phyloP scores from a whole-genome alignment of 2,329 filamentous ascomycete genomes.

The Aspergillus sp. region DNA sequence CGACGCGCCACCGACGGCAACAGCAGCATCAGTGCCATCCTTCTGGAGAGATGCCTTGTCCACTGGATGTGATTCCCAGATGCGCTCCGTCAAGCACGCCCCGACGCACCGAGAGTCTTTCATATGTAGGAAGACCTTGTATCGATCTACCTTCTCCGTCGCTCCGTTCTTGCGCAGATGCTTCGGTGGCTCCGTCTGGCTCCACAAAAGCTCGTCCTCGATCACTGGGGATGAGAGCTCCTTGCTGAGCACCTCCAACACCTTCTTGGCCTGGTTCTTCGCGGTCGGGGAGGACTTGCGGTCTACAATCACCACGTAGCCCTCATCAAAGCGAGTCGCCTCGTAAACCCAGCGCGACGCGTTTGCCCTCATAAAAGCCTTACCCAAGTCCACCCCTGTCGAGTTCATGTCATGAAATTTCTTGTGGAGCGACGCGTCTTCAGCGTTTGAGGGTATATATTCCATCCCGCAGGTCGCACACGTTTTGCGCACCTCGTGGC shows the following conservation, averaged over 20 bases:
- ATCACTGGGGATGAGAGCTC: slow-evolving; percentile 67
- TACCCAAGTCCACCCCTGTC: slow-evolving; percentile 65
- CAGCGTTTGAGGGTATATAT: slow-evolving; percentile 64
- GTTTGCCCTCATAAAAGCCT: slow-evolving; percentile 59
- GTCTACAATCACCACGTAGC: slow-evolving; percentile 63
- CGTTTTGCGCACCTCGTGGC: slow-evolving; percentile 58
- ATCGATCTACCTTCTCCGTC: slow-evolving; percentile 53
- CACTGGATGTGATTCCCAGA: slow-evolving; percentile 60
- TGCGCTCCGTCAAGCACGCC: slow-evolving; percentile 64
- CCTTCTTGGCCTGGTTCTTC: slow-evolving; percentile 58
- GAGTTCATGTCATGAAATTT: slow-evolving; percentile 67
- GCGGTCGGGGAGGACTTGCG: slow-evolving; percentile 57
- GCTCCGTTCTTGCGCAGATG: slow-evolving; percentile 37
- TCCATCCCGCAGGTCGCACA: slow-evolving; percentile 69
- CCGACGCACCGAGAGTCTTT: slow-evolving; percentile 66
- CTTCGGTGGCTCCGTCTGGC: slow-evolving; percentile 48
- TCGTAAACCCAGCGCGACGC: slow-evolving; percentile 58
- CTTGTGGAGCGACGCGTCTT: slow-evolving; percentile 66
- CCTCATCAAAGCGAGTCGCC: slow-evolving; percentile 52
- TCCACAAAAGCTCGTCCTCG: slow-evolving; percentile 62
- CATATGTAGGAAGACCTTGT: slow-evolving; percentile 66
- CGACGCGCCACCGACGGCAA: slow-evolving; percentile 50
- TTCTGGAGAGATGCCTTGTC: slow-evolving; percentile 32
- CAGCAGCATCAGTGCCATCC: slow-evolving; percentile 43
- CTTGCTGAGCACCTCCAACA: slow-evolving; percentile 65